phyloP scores from a whole-genome alignment of 2,329 filamentous ascomycete species.

The Colletotrichum spaethianum region DNA sequence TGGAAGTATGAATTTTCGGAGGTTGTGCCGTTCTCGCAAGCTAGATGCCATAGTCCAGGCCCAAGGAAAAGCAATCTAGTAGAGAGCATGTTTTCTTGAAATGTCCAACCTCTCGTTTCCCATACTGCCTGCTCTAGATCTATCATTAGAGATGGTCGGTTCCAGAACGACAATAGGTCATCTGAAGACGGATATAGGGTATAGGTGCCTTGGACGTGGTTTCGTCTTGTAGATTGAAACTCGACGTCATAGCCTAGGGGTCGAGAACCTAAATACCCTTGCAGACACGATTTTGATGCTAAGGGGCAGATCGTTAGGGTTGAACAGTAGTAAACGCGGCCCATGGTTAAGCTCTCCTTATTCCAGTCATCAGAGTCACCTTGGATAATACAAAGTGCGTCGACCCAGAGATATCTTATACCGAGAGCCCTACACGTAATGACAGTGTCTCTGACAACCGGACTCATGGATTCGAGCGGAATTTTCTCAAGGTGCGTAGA shows the following conservation, averaged over 20 bases:
- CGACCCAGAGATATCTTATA: conserved; percentile 48
- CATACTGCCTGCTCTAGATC: background rate
- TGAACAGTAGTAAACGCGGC: conserved; percentile 16
- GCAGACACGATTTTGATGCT: background rate
- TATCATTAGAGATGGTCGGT: background rate
- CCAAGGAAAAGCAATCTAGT: conserved; percentile 1
- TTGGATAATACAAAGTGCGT: conserved; percentile 50
- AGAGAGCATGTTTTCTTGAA: conserved; percentile 11
- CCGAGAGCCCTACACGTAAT: conserved; percentile 35
- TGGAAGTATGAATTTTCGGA: conserved; percentile 8
- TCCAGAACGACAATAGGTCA: background rate
- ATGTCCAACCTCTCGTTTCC: conserved; percentile 14
- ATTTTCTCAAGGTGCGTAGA: background rate
- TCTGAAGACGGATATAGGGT: background rate
- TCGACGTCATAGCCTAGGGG: background rate
- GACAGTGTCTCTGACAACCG: conserved; percentile 6
- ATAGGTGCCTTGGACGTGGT: background rate
- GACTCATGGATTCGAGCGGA: background rate
- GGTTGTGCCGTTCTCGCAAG: background rate
- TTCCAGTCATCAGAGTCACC: conserved; percentile 43
- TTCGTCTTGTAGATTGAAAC: background rate
- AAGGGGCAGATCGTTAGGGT: conserved; percentile 9
- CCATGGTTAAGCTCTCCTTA: conserved; percentile 15
- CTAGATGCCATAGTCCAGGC: background rate
- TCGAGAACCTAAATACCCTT: background rate